A percentile compares a stretch with the other conserved stretches of the same genome.
Conservation (phyloP, 257 asterid species). For the Plantago elongata region DNA sequence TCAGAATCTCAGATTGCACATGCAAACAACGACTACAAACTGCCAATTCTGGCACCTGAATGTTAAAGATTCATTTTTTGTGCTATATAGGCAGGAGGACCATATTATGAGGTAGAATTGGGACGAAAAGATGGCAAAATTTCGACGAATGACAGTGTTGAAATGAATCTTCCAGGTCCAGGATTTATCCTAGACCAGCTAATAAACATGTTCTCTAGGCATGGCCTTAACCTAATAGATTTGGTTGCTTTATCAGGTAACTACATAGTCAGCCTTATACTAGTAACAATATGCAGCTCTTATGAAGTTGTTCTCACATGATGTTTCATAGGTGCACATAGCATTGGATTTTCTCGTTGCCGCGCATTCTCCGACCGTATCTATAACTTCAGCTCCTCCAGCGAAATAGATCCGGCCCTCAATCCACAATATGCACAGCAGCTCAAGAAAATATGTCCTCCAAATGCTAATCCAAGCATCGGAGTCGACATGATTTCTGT, state of each 20-base stretch:
- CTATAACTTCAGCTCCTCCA: conserved; percentile 45
- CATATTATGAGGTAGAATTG: conserved; percentile 56
- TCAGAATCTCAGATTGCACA: too few relatives aligned
- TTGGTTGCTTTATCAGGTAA: conserved; percentile 72
- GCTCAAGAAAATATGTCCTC: conserved; percentile 59
- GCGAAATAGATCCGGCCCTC: conserved; percentile 43
- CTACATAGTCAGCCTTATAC: too few relatives aligned
- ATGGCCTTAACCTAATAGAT: conserved; percentile 55
- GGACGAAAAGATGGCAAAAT: conserved; percentile 75
- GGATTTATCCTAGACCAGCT: conserved; percentile 46
- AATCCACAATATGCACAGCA: conserved; percentile 44
- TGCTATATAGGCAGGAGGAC: conserved; percentile 63
- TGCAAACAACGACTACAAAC: too few relatives aligned
- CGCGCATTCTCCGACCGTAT: conserved; percentile 51
- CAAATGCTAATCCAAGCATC: conserved; percentile 49
- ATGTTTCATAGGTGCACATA: conserved; percentile 54
- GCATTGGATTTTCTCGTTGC: conserved; percentile 74
- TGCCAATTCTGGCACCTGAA: too few relatives aligned
- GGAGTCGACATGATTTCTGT: conserved; percentile 70
- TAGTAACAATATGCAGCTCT: too few relatives aligned
- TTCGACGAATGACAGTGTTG: conserved; percentile 55
- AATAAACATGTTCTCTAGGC: conserved; percentile 31
- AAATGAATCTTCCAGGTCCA: conserved; percentile 53
- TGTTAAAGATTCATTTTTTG: not conserved
- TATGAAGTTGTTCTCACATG: too few relatives aligned